phyloP scores from a whole-genome alignment of 2,329 filamentous ascomycete genomes.

The Plenodomus lindquistii region DNA sequence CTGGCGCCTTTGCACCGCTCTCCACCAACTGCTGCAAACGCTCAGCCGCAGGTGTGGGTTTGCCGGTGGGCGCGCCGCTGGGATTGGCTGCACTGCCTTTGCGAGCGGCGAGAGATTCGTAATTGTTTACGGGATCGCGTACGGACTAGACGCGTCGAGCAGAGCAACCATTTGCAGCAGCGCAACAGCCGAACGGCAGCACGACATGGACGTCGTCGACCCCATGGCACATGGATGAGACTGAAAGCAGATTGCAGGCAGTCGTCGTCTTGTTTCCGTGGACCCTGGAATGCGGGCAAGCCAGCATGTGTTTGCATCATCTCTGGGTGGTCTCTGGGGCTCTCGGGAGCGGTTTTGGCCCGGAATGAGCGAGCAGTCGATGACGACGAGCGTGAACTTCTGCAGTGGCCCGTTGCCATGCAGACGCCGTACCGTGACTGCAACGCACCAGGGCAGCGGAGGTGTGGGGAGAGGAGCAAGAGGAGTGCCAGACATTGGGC shows the following conservation, averaged over 20 bases:
- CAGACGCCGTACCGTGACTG: slow-evolving; percentile 28
- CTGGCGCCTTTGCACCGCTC: slow-evolving; percentile 23
- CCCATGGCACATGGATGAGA: neutral
- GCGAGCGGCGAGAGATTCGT: slow-evolving; percentile 9
- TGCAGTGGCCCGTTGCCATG: slow-evolving; percentile 31
- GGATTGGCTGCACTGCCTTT: slow-evolving; percentile 14
- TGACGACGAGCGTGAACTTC: slow-evolving; percentile 20
- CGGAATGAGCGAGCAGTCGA: slow-evolving; percentile 14
- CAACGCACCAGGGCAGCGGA: slow-evolving; percentile 16
- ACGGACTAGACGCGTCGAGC: slow-evolving; percentile 23
- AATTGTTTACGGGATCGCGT: slow-evolving; percentile 23
- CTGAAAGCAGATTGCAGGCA: slow-evolving; percentile 12
- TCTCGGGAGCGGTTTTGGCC: slow-evolving; percentile 15
- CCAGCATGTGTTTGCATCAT: slow-evolving; percentile 20
- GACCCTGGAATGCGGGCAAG: slow-evolving; percentile 27
- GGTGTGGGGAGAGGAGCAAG: slow-evolving; percentile 9
- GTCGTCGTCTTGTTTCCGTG: slow-evolving; percentile 2
- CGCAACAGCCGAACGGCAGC: slow-evolving; percentile 4
- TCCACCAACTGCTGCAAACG: slow-evolving; percentile 34
- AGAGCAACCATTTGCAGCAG: slow-evolving; percentile 19
- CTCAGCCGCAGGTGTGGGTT: slow-evolving; percentile 34
- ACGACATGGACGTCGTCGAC: too few species aligned
- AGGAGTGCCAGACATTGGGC: neutral
- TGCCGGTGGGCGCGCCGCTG: slow-evolving; percentile 13
- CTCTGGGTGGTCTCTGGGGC: slow-evolving; percentile 22